Percentiles rank a stretch among this genome's conserved stretches.
phyloP scores from a whole-genome alignment of 2,329 filamentous ascomycete species.

The Hypoxylon sp. region DNA sequence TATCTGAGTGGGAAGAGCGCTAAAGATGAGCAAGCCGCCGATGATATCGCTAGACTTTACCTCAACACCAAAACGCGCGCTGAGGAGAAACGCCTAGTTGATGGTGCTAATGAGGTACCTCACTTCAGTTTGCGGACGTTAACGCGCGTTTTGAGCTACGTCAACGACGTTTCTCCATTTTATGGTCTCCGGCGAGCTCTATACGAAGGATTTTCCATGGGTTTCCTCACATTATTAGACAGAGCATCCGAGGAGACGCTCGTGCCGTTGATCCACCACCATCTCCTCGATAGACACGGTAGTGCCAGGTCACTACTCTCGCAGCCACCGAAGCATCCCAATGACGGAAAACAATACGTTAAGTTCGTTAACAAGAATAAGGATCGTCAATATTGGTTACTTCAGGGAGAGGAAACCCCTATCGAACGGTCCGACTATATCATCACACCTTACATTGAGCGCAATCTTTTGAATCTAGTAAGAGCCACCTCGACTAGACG shows the following conservation, averaged over 20 bases:
- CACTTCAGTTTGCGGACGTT: slow-evolving; percentile 97
- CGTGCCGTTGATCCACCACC: slow-evolving; percentile 82
- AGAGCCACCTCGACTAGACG: slow-evolving; percentile 91
- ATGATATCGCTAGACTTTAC: slow-evolving; percentile 89
- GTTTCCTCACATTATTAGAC: slow-evolving; percentile 91
- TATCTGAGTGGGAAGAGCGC: slow-evolving; percentile 83
- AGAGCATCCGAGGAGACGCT: slow-evolving; percentile 84
- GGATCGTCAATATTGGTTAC: slow-evolving; percentile 88
- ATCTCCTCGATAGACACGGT: slow-evolving; percentile 79
- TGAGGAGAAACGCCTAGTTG: slow-evolving; percentile 86
- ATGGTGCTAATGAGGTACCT: slow-evolving; percentile 94
- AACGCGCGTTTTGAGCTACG: slow-evolving; percentile 90
- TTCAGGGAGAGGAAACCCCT: slow-evolving; percentile 76
- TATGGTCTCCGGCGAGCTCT: slow-evolving; percentile 89
- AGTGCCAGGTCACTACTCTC: slow-evolving; percentile 81
- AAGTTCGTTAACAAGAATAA: slow-evolving; percentile 77
- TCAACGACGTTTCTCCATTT: slow-evolving; percentile 83
- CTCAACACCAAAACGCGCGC: slow-evolving; percentile 87
- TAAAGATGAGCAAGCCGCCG: slow-evolving; percentile 79
- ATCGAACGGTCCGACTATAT: slow-evolving; percentile 91
- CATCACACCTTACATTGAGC: slow-evolving; percentile 93
- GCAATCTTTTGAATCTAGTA: slow-evolving; percentile 94
- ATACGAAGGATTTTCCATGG: slow-evolving; percentile 98
- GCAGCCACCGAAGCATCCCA: slow-evolving; percentile 82
- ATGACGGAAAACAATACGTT: slow-evolving; percentile 83